A percentile compares a stretch with the other conserved stretches of the same genome.
These are phyloP conservation scores for Prunus mira DNA, from an alignment of 306 rosid species.

Conservation along the genomic window DNA sequence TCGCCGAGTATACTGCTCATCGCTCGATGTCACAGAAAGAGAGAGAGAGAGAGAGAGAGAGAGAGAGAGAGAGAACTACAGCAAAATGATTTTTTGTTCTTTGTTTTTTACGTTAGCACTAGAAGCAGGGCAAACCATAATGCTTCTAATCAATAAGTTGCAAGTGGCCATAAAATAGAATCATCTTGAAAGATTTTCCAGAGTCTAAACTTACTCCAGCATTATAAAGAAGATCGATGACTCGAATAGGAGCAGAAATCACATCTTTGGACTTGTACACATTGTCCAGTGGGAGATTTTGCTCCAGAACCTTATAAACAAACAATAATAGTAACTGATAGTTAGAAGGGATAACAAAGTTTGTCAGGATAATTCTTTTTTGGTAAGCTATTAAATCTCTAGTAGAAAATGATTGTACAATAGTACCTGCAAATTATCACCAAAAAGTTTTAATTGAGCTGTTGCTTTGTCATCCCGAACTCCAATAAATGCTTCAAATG, in stretches of 20 bases:
- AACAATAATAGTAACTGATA: conserved; percentile 19
- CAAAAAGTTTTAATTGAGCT: conserved; percentile 82
- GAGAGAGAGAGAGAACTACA: too few species aligned
- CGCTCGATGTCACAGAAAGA: too few species aligned
- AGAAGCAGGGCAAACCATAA: not conserved
- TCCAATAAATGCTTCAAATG: conserved; percentile 90
- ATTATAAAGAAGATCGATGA: conserved; percentile 82
- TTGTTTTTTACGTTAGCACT: not conserved
- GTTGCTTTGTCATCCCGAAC: conserved; percentile 87
- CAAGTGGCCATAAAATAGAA: not conserved
- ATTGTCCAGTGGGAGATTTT: conserved; percentile 88
- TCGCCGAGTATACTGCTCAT: too few species aligned
- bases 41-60: too few species aligned
- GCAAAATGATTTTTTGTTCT: not conserved
- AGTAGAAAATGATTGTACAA: conserved; percentile 14
- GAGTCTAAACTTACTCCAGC: conserved; percentile 68
- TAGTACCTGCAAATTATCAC: conserved; percentile 81
- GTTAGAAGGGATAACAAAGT: not conserved
- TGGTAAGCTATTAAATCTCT: conserved; percentile 1
- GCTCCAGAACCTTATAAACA: conserved; percentile 65
- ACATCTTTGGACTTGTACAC: conserved; percentile 84
- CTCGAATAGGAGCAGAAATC: conserved; percentile 85
- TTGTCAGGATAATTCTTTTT: not conserved
- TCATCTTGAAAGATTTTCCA: conserved; percentile 5
- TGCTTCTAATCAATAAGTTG: not conserved